Base-by-base conservation (phyloP, 202 grass and related monocot genomes). In the Bolboschoenoplectus hybrid region DNA sequence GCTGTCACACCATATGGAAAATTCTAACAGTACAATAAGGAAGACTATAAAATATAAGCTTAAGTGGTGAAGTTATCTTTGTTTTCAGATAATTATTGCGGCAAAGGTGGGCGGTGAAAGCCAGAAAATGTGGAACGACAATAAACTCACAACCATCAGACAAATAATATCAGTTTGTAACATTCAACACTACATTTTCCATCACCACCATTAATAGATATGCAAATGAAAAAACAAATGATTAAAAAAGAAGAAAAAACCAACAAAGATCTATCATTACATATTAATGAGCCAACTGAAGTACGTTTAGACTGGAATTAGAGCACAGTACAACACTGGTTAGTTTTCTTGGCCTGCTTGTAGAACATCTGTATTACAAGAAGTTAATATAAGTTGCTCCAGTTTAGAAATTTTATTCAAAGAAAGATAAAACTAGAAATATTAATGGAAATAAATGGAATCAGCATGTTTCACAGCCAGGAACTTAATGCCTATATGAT, bases 331-430 rank as follows among this genome's bases (percentile, higher is more conserved):
- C 96, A 98, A 81, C 93, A 98, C 26, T 87, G 87, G 82, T 98
- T 98, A 84, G 95, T 95, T 89, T 98, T 98, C 91, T 94, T 98
- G 36, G 95, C 91, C 50, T 98, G 91, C 87, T 98, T 98, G 84
- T 98, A 98, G 82, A 98, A 98, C 95, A 98, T 98, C 95, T 98
- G 90, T 63, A 86, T 73, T 81, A 60, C 9, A 62, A 89, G 13
- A 81, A 74, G 39, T 3, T 87, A 82, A 76, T 46, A 51, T 34
- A 20, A 69, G 32, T 44, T 46, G 9, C 52, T 63, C 64, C 20
- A 75, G 1, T 26, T 65, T 34, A 67, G 58, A 52, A 80, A 80
- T 58, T 38, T 16, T 5, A 77, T 85, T 64, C 45, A 50, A 20
- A 87, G 55, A 60, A 26, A 80, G 12, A 41, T 73, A 85, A 66